Conservation (phyloP, 305 asterid genomes). For the Nicotiana rustica region DNA sequence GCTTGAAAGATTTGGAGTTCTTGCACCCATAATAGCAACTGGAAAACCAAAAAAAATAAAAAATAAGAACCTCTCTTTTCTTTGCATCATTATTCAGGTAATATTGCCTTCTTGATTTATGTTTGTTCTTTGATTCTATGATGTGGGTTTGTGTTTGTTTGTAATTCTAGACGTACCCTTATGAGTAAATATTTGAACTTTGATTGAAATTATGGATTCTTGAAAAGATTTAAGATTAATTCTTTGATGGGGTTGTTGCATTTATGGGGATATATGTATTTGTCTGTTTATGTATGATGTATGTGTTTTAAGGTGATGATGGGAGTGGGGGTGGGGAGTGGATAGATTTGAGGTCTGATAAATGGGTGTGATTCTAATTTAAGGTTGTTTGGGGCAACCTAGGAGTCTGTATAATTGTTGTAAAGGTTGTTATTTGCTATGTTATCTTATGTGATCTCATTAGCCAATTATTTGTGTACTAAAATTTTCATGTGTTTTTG, state of each 20-base stretch:
- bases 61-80: not conserved
- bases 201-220: slow-evolving; percentile 8
- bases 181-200: slow-evolving; percentile 11
- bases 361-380: slow-evolving; percentile 1
- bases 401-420: not conserved
- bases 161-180: not conserved
- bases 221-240: slow-evolving; percentile 12
- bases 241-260: slow-evolving; percentile 27
- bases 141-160: slow-evolving; percentile 18
- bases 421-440: not conserved
- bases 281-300: not conserved
- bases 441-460: slow-evolving; percentile 23
- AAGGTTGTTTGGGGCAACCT: slow-evolving; percentile 4
- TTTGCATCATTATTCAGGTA: slow-evolving; percentile 22
- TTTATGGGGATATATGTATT: slow-evolving; percentile 1
- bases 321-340: not conserved
- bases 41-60: not conserved
- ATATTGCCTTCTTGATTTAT: slow-evolving; percentile 10
- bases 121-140: not conserved
- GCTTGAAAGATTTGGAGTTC: slow-evolving; percentile 18
- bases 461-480: not conserved
- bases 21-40: not conserved
- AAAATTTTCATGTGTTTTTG: slow-evolving; percentile 2
- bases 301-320: not conserved
- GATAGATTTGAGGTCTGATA: slow-evolving; percentile 17